These are phyloP conservation scores for Pseudopithomyces chartarum DNA, from an alignment of 2,329 filamentous ascomycete genomes.

Conservation along the genomic window DNA sequence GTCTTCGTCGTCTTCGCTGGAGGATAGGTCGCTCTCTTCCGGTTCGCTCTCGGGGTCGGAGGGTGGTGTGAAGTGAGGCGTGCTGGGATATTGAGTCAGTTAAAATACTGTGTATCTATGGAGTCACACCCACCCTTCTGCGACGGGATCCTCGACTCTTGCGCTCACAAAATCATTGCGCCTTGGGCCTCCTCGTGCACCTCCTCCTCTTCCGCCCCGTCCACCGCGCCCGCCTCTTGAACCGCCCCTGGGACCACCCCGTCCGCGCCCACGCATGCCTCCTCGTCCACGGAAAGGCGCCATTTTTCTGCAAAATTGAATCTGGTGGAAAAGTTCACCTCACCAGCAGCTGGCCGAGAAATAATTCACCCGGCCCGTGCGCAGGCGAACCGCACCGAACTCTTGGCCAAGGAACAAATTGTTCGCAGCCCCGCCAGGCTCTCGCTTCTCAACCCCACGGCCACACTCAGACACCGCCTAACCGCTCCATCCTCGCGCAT, in stretches of 20 bases:
- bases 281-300: constrained; percentile 29
- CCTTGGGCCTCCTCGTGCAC: constrained; percentile 35
- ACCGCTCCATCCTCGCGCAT: constrained; percentile 11
- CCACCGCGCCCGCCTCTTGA: constrained; percentile 32
- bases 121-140: constrained; percentile 36
- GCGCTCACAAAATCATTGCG: constrained; percentile 37
- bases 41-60: constrained; percentile 12
- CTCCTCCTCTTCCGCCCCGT: constrained; percentile 34
- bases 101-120: too few relatives aligned
- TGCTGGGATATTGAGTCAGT: too few relatives aligned
- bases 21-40: constrained; percentile 27
- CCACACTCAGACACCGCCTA: constrained; percentile 18
- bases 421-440: constrained; percentile 14
- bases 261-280: constrained; percentile 29
- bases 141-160: constrained; percentile 31
- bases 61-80: too few relatives aligned
- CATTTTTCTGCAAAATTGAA: background rate
- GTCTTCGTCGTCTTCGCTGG: constrained; percentile 30
- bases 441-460: constrained; percentile 10
- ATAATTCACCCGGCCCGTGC: constrained; percentile 34
- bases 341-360: constrained; percentile 8
- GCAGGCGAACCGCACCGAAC: constrained; percentile 36
- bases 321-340: background rate
- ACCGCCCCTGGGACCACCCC: constrained; percentile 32
- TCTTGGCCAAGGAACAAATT: constrained; percentile 26